Evolutionary conservation across 805 yeast species (phyloP).

Genomic region (Kodamaea hsintzibuensis): DNA sequence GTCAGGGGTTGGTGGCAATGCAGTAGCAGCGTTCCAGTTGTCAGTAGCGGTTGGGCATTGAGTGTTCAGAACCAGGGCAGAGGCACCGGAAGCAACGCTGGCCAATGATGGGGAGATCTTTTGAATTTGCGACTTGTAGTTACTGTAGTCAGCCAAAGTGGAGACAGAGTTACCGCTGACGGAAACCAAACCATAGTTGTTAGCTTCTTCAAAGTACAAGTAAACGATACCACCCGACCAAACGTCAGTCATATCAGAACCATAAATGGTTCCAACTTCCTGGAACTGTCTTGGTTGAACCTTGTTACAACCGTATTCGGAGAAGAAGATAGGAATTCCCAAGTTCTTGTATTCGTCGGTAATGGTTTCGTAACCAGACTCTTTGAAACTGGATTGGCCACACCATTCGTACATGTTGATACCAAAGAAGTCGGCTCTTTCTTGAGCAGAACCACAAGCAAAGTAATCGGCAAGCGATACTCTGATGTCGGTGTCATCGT

Average conservation of each 20-base stretch:
- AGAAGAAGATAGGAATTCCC: constrained; percentile 74
- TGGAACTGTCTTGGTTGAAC: constrained; percentile 70
- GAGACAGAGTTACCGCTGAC: constrained; percentile 46
- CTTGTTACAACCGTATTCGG: constrained; percentile 80
- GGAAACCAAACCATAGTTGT: constrained; percentile 72
- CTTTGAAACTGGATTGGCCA: constrained; percentile 57
- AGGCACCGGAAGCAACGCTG: constrained; percentile 19
- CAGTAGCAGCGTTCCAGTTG: constrained; percentile 40
- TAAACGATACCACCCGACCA: constrained; percentile 92
- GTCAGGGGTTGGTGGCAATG: constrained; percentile 48
- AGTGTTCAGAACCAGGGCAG: constrained; percentile 28
- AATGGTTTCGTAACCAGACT: constrained; percentile 67
- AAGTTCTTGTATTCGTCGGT: constrained; percentile 64
- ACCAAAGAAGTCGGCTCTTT: constrained; percentile 79
- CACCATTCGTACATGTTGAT: constrained; percentile 92
- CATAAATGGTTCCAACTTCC: constrained; percentile 67
- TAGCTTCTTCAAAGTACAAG: constrained; percentile 78
- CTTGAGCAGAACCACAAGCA: constrained; percentile 67
- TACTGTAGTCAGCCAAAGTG: constrained; percentile 62
- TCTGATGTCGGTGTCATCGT: constrained; percentile 70
- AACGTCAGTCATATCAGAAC: constrained; percentile 71
- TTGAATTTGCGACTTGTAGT: constrained; percentile 61
- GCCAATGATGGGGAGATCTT: constrained; percentile 54
- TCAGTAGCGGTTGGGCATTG: constrained; percentile 36
- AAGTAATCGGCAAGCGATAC: constrained; percentile 71